A percentile compares a stretch with the other conserved stretches of the same genome.
Evolutionary conservation across 2,329 filamentous ascomycete genomes (phyloP).

Genomic region (Teratosphaeria gauchensis): DNA sequence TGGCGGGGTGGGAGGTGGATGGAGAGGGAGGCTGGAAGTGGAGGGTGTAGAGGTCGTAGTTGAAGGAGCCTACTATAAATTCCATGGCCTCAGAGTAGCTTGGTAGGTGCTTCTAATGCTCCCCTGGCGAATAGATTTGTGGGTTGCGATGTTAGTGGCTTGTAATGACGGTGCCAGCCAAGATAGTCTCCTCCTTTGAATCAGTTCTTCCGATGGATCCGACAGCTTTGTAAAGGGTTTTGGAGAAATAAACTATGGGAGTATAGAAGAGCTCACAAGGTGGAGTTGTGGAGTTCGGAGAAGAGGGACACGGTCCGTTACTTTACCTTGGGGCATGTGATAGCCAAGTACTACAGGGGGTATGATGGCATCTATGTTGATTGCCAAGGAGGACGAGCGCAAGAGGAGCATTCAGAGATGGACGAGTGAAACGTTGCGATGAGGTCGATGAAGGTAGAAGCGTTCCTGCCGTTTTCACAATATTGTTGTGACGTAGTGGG

Average conservation of each 20-base stretch:
- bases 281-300: background rate
- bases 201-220: no score
- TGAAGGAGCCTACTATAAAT: constrained; percentile 28
- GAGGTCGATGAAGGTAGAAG: background rate
- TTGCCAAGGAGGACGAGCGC: no score
- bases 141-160: background rate
- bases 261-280: background rate
- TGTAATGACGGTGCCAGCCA: background rate
- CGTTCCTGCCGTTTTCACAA: background rate
- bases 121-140: no score
- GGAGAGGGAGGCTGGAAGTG: constrained; percentile 17
- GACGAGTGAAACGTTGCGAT: no score
- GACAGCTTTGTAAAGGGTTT: background rate
- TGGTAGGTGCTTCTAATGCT: no score
- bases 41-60: constrained; percentile 24
- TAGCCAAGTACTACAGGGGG: background rate
- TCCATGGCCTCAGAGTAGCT: constrained; percentile 17
- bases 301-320: background rate
- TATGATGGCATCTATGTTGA: no score
- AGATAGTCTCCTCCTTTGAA: no score
- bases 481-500: background rate
- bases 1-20: background rate
- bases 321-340: background rate
- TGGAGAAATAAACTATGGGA: background rate
- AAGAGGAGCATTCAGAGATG: no score